Conservation (phyloP, 345 rosid species). For the Psidium friedrichsthalianum region DNA sequence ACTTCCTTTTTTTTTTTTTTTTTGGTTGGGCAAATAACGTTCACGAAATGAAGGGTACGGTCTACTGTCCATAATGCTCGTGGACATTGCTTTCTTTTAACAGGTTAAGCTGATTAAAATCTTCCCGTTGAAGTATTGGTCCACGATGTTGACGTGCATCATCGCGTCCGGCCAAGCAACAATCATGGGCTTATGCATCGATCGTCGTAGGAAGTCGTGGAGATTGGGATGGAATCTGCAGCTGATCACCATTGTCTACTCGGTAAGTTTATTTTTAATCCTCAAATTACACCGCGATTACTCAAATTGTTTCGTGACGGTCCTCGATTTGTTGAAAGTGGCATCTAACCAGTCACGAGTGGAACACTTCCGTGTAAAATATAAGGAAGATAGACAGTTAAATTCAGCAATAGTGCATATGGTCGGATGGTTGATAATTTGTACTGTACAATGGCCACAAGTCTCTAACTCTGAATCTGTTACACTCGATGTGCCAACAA, state of each 20-base stretch:
- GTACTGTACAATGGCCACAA: no score
- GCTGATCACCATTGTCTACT: constrained; percentile 32
- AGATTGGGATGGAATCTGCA: constrained; percentile 26
- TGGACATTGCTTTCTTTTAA: neutral
- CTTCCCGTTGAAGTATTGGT: constrained; percentile 25
- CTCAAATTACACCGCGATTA: neutral
- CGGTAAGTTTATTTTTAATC: constrained; percentile 6
- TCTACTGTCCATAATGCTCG: neutral
- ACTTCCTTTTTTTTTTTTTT: no score
- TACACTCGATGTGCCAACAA: neutral
- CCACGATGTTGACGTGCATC: constrained; percentile 35
- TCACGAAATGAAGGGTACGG: neutral
- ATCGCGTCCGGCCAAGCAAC: constrained; percentile 20
- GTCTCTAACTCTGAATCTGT: neutral
- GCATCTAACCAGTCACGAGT: neutral
- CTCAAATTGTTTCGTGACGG: neutral
- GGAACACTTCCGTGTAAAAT: neutral
- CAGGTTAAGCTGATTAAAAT: constrained; percentile 23
- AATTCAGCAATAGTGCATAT: no score
- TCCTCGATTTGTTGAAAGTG: neutral
- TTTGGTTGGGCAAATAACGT: neutral
- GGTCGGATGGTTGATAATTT: no score
- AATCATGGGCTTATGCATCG: constrained; percentile 19
- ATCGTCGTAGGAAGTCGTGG: constrained; percentile 16
- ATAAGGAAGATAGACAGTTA: no score